Evolutionary conservation across 495 filamentous ascomycete species (phyloP), one percentile per base, ranked within the genome.

Genomic region (Neurospora tetrasperma): DNA sequence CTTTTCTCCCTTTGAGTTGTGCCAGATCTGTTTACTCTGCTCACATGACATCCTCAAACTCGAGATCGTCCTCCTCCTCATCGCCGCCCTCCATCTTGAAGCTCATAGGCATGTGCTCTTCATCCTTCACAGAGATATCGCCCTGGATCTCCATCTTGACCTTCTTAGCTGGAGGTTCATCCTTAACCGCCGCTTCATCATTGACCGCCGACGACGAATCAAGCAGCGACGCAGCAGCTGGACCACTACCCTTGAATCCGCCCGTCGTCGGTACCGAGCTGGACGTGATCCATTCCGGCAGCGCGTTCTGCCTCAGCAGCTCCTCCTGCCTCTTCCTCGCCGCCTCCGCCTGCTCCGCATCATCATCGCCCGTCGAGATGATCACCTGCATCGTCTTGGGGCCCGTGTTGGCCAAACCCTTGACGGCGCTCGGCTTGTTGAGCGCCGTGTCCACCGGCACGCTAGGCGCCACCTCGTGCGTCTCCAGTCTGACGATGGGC

Each of bases 261-360:
- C 48, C 59, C 69, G 62, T 72, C 31, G 83, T 82, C 6, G 85
- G 82, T 54, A 99, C 92, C 2, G 95, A 97, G 66, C 90, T 94
- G 68, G 93, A 89, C 3, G 91, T 92, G 78, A 97, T 94, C 94
- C 96, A 98, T 12, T 90, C 85, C 0, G 96, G 96, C 44, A 99
- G 83, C 5, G 89, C 89, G 74, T 99, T 99, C 81, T 97, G 92
- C 75, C 88, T 86, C 68, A 92, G 90, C 73, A 95, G 80, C 69
- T 88, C 87, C 71, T 92, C 93, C 76, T 92, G 94, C 71, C 90
- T 86, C 66, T 87, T 87, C 43, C 87, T 86, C 76, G 93, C 93
- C 54, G 54, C 54, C 62, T 91, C 92, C 5, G 88, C 88, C 72
- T 90, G 86, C 74, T 96, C 92, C 5, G 88, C 90, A 41, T 93